Evolutionary conservation across 768 basidiomycete genomes (phyloP), one percentile per base, ranked within the genome.

Genomic region (Pleurotus ostreatus): DNA sequence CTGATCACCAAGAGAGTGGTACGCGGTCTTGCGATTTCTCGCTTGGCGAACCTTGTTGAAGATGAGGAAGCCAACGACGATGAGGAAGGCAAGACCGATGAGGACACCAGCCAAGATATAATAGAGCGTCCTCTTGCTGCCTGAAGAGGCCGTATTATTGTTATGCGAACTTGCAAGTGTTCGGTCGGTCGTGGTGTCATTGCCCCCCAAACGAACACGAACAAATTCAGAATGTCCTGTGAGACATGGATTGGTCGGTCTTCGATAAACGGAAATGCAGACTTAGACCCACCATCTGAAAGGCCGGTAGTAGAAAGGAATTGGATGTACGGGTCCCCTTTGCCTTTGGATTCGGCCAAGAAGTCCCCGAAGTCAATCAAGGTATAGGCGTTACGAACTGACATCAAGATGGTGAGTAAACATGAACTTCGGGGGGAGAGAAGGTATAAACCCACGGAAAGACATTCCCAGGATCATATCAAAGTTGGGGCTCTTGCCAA

Each of bases 401-500:
- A 13, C 2, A 20, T 15, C n/a, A 25, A 22, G 15, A 37, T 13
- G 63, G n/a, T 54, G 38, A 54, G 40, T 8, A 37, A 22, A n/a
- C 15, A 11, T 23, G 25, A 16, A 7, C 6, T 9, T 54, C 12
- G 40, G 26, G 16, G 16, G 43, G 22, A 2, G n/a, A 23, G 26
- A 40, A 34, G 38, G 26, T 7, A 20, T 48, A 15, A 9, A 44
- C 58, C 20, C 26, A 61, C 60, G 49, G 44, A 61, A 61, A 15
- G 58, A 44, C 34, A 45, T 43, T 20, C 60, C 60, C 9, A 61
- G 40, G 25, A 61, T 59, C 43, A 49, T 49, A 23, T 61, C 60
- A 25, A 53, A 55, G 25, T 67, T 74, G 25, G 78, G 72, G 52
- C 61, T 63, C 5, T 58, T 22, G 40, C 75, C 75, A 41, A 69